Evolutionary conservation across 2,329 filamentous ascomycete species (phyloP), one percentile per base, ranked within the genome.

Genomic region (Chaetothyriales sp.): DNA sequence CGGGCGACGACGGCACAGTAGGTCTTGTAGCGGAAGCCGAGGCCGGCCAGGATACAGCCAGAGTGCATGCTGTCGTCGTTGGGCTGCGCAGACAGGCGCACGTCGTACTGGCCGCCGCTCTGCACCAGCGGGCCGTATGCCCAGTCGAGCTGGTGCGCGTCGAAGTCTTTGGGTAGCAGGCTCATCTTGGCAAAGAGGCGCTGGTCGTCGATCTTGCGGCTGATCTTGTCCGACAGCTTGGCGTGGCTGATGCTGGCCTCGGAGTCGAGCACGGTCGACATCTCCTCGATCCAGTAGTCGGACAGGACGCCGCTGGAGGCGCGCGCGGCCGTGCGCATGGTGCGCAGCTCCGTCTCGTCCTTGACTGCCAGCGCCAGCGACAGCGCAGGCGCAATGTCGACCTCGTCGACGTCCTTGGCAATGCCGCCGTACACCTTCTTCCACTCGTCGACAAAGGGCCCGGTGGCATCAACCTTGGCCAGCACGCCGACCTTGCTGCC

Each of bases 241-340:
- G 83, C 86, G 70, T 98, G 92, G 57, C 89, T 92, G 65, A 97
- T 88, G 66, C 95, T 95, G 75, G 95, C 95, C 68, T 97, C 94
- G 60, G 89, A 85, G 64, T 98, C 92, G 54, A 98, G 80, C 49
- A 97, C 85, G 61, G 86, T 85, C 48, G 90, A 95, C 89, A 98
- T 97, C 67, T 95, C 89, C 65, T 98, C 92, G 59, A 98, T 83
- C 67, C 97, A 97, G 69, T 92, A 98, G 54, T 90, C 88, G 48
- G 88, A 88, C 83, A 97, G 94, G 54, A 97, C 75, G 53, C 89
- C 89, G 59, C 94, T 90, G 61, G 89, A 95, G 46, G 92, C 90
- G 65, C 92, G 86, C 51, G 92, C 92, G 4, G 90, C 89, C 60
- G 90, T 94, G 64, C 94, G 83, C 77, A 98, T 95, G 9, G 87